phyloP scores from a whole-genome alignment of 2,329 filamentous ascomycete species.

The Westerdykella sp. region DNA sequence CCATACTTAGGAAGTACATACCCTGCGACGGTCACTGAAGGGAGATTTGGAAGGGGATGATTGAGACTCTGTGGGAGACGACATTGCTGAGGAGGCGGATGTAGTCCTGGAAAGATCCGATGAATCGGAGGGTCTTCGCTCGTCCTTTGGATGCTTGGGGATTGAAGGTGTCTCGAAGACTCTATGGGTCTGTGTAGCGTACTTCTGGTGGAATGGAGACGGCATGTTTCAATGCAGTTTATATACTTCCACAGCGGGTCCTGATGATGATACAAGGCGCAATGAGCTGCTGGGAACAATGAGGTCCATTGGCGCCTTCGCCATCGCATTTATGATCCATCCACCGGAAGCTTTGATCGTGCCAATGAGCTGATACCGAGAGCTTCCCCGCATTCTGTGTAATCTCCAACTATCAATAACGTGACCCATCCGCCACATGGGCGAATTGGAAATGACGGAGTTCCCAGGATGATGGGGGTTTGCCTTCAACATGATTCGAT shows the following conservation, averaged over 20 bases:
- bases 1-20: background rate
- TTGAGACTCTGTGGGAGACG: slow-evolving; percentile 1
- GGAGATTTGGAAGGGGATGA: slow-evolving; percentile 18
- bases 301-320: no score
- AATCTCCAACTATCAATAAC: slow-evolving; percentile 23
- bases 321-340: background rate
- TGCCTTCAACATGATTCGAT: no score
- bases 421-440: slow-evolving; percentile 3
- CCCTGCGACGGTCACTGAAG: no score
- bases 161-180: slow-evolving; percentile 24
- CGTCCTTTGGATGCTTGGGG: slow-evolving; percentile 28
- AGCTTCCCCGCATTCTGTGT: slow-evolving; percentile 30
- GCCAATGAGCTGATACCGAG: slow-evolving; percentile 25
- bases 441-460: background rate
- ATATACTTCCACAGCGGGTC: background rate
- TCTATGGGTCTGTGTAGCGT: slow-evolving; percentile 31
- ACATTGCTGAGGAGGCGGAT: slow-evolving; percentile 5
- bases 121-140: slow-evolving; percentile 29
- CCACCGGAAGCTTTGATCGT: slow-evolving; percentile 19
- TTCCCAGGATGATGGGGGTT: background rate
- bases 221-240: slow-evolving; percentile 20
- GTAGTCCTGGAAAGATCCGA: slow-evolving; percentile 11
- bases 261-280: background rate
- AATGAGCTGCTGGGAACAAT: background rate
- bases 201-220: slow-evolving; percentile 36